A percentile compares a stretch with the other conserved stretches of the same genome.
Conservation (phyloP, 306 rosid species). For the Cucurbita argyrosperma region DNA sequence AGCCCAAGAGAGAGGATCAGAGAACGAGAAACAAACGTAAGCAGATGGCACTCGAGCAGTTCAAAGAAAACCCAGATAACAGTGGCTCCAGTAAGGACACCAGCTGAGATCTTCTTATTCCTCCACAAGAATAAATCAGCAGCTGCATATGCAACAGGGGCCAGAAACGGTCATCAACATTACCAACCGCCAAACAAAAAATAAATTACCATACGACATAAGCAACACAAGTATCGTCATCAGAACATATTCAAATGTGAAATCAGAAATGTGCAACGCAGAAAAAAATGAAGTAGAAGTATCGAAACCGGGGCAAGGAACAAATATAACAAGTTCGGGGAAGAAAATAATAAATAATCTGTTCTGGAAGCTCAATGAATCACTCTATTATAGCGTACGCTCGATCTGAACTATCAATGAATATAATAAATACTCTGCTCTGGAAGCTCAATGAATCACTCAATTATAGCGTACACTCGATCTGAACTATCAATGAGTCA, state of each 20-base stretch:
- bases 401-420: not conserved
- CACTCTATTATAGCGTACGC: not conserved
- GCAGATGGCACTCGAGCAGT: slow-evolving; percentile 69
- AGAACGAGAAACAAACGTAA: slow-evolving; percentile 57
- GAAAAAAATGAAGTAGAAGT: not conserved
- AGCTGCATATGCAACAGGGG: slow-evolving; percentile 32
- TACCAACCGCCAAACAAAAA: not conserved
- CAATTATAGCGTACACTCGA: not conserved
- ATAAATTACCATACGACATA: not conserved
- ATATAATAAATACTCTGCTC: not conserved
- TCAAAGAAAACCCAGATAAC: slow-evolving; percentile 64
- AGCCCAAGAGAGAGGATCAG: slow-evolving; percentile 40
- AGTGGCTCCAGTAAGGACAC: slow-evolving; percentile 62
- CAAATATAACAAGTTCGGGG: not conserved
- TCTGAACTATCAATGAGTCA: not conserved
- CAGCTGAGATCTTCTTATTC: slow-evolving; percentile 74
- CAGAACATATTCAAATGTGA: not conserved
- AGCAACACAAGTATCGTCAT: not conserved
- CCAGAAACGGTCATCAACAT: not conserved
- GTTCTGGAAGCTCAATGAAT: not conserved
- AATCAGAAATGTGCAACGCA: not conserved
- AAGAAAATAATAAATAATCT: not conserved
- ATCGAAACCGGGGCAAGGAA: not conserved
- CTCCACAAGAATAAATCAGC: slow-evolving; percentile 84
- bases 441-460: not conserved